phyloP scores from a whole-genome alignment of 2,329 filamentous ascomycete species.

The Eutypella sp. region DNA sequence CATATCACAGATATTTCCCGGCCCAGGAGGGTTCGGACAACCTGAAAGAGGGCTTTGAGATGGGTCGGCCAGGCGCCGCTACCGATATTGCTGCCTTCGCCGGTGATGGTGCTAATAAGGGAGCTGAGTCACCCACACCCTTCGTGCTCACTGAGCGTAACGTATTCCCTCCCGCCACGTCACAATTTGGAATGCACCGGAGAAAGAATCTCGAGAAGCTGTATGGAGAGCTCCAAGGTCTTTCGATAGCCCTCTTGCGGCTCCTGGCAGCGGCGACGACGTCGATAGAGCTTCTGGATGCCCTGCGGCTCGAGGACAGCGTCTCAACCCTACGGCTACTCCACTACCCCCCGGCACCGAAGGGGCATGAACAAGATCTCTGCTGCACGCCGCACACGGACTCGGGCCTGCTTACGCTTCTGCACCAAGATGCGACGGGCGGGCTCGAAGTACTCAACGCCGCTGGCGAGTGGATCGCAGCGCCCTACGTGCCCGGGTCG shows the following conservation, averaged over 20 bases:
- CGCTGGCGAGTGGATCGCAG: constrained; percentile 34
- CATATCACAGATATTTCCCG: constrained; percentile 36
- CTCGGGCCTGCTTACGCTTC: constrained; percentile 41
- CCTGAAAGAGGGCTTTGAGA: constrained; percentile 19
- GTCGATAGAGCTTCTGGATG: constrained; percentile 30
- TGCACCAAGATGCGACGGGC: constrained; percentile 41
- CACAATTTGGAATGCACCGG: constrained; percentile 1
- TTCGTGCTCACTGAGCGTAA: constrained; percentile 5
- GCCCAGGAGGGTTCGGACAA: constrained; percentile 20
- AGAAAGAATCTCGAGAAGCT: constrained; percentile 14
- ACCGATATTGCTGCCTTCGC: not conserved
- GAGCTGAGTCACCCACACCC: not conserved
- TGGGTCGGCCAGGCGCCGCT: constrained; percentile 2
- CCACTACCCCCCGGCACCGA: constrained; percentile 34
- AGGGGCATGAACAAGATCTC: constrained; percentile 15
- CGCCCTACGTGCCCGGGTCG: constrained; percentile 33
- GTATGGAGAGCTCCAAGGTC: constrained; percentile 7
- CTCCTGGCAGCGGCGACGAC: constrained; percentile 18
- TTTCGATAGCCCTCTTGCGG: constrained; percentile 11
- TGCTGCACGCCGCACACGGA: constrained; percentile 37
- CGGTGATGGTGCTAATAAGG: constrained; percentile 11
- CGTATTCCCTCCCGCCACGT: constrained; percentile 4
- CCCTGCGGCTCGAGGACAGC: constrained; percentile 33
- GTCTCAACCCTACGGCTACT: constrained; percentile 39
- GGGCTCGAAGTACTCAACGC: constrained; percentile 42